phyloP scores from a whole-genome alignment of 768 basidiomycete genomes.

The Rhizopogon vinicolor region DNA sequence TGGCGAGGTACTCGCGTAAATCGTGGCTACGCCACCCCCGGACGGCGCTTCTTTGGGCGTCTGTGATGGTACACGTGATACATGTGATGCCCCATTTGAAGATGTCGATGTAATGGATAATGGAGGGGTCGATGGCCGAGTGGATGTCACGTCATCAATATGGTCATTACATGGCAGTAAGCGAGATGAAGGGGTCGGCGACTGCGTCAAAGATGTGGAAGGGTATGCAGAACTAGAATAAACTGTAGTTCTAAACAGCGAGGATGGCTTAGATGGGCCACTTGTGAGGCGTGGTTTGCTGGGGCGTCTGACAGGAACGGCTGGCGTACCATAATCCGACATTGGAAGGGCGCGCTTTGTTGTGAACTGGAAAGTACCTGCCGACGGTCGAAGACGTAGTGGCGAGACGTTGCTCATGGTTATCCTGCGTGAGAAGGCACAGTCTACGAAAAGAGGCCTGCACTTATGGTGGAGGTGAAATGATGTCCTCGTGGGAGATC shows the following conservation, averaged over 20 bases:
- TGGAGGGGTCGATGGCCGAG: conserved; percentile 25
- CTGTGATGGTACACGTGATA: neutral
- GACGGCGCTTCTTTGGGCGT: conserved; percentile 6
- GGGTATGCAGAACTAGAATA: neutral
- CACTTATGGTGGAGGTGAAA: conserved; percentile 29
- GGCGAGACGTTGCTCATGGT: conserved; percentile 31
- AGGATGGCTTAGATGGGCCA: conserved; percentile 10
- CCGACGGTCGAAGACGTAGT: conserved; percentile 29
- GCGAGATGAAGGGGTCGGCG: conserved; percentile 17
- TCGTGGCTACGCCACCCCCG: conserved; percentile 30
- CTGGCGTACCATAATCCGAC: conserved; percentile 22
- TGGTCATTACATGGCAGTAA: conserved; percentile 13
- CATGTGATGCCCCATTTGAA: conserved; percentile 11
- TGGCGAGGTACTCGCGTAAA: conserved; percentile 27
- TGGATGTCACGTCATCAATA: conserved; percentile 18
- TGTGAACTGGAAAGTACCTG: conserved; percentile 20
- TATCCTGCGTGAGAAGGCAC: conserved; percentile 28
- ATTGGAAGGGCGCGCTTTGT: conserved; percentile 19
- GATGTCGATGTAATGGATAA: conserved; percentile 23
- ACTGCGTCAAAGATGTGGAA: neutral
- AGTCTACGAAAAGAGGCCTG: conserved; percentile 21
- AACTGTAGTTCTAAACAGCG: conserved; percentile 8
- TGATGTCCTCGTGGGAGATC: conserved; percentile 29
- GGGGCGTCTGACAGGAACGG: conserved; percentile 25
- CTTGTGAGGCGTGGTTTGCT: conserved; percentile 18